phyloP scores from a whole-genome alignment of 1,284 basidiomycete genomes.

The Cronartium quercuum region DNA sequence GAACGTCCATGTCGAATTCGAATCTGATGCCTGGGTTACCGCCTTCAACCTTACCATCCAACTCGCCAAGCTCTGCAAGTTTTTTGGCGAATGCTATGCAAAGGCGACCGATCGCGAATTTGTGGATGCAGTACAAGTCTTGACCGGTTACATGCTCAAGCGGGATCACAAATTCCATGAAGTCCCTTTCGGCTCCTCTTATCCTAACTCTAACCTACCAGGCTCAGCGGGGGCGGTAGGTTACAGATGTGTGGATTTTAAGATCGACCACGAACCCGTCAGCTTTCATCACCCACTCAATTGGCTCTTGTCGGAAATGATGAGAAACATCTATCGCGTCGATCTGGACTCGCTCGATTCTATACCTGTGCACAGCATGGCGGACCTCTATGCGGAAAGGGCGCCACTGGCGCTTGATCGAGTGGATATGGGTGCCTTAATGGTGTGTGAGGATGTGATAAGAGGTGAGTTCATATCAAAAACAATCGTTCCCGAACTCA shows the following conservation, averaged over 20 bases:
- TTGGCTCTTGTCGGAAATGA: conserved; percentile 82
- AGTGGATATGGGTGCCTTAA: conserved; percentile 16
- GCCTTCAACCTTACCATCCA: conserved; percentile 88
- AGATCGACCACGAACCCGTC: conserved; percentile 57
- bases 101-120: conserved; percentile 60
- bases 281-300: conserved; percentile 93
- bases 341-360: conserved; percentile 61
- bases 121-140: conserved; percentile 62
- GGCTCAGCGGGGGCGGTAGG: conserved; percentile 42
- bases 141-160: conserved; percentile 53
- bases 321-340: conserved; percentile 55
- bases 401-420: neutral
- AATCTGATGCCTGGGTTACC: conserved; percentile 86
- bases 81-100: conserved; percentile 72
- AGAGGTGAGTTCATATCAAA: conserved; percentile 5
- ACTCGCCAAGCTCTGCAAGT: conserved; percentile 75
- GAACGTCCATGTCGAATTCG: conserved; percentile 80
- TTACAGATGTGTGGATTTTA: conserved; percentile 42
- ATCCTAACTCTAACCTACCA: conserved; percentile 47
- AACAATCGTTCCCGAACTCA: neutral
- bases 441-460: conserved; percentile 27
- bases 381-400: conserved; percentile 21
- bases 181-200: conserved; percentile 61
- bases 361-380: conserved; percentile 24
- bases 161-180: conserved; percentile 58